Evolutionary conservation across 225 moss, liverwort and hornwort genomes (phyloP).

Genomic region (Antitrichia curtipendula): DNA sequence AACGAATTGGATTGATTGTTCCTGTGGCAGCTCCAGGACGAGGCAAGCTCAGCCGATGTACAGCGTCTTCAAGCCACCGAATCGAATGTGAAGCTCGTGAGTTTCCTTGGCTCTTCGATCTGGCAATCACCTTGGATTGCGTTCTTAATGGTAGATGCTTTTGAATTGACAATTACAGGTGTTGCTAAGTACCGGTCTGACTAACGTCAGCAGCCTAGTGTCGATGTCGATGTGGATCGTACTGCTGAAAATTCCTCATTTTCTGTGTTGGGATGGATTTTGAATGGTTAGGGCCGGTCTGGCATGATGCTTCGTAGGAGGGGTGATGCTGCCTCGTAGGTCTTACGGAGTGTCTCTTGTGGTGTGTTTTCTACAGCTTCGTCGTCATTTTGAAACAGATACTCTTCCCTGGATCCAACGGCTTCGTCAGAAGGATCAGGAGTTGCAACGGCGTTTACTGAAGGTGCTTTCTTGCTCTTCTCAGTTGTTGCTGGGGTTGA

Average conservation of each 20-base stretch:
- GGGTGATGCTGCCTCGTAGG: not conserved
- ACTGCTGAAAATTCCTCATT: not conserved
- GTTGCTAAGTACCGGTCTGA: not conserved
- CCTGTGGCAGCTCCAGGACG: conserved; percentile 78
- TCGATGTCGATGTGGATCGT: too few species aligned
- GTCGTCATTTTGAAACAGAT: conserved; percentile 94
- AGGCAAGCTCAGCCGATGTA: conserved; percentile 69
- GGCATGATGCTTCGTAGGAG: not conserved
- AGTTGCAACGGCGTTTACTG: conserved; percentile 75
- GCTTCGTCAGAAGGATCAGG: conserved; percentile 81
- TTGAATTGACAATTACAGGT: not conserved
- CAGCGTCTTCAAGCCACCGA: conserved; percentile 89
- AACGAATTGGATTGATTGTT: not conserved
- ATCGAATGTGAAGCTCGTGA: conserved; percentile 74
- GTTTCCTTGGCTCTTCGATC: not conserved
- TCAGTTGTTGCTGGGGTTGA: not conserved
- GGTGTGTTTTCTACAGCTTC: conserved; percentile 33
- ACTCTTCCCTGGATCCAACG: conserved; percentile 92
- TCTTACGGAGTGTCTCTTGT: not conserved
- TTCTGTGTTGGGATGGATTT: not conserved
- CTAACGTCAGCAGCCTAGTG: not conserved
- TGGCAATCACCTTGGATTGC: not conserved
- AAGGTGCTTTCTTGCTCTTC: conserved; percentile 24
- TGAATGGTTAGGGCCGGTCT: not conserved
- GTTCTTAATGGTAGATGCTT: not conserved